A percentile compares a stretch with the other conserved stretches of the same genome.
Conservation (phyloP, 805 yeast genomes). For the Wickerhamomyces queroliae region DNA sequence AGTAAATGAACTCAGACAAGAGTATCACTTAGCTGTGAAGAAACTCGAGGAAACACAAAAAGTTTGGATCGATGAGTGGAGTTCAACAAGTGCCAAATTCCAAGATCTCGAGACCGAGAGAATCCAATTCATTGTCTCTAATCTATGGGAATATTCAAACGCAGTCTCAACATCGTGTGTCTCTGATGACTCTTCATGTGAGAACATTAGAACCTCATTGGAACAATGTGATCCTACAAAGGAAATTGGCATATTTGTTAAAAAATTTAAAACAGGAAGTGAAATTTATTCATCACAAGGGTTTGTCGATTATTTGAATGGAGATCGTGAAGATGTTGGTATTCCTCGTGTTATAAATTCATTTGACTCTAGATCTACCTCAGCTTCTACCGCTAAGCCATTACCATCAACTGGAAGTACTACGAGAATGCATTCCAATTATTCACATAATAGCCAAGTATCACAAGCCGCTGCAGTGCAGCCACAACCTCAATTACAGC, state of each 20-base stretch:
- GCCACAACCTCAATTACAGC: not conserved
- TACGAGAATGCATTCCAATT: not conserved
- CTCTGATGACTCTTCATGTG: constrained; percentile 72
- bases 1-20: constrained; percentile 38
- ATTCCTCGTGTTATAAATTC: constrained; percentile 28
- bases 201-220: constrained; percentile 56
- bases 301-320: constrained; percentile 55
- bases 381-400: constrained; percentile 7
- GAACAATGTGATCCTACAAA: constrained; percentile 61
- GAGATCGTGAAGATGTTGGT: constrained; percentile 28
- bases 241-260: constrained; percentile 52
- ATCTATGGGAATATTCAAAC: constrained; percentile 75
- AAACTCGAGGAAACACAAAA: constrained; percentile 52
- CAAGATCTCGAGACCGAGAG: constrained; percentile 71
- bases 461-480: too few species aligned
- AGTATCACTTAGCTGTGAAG: constrained; percentile 51
- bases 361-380: constrained; percentile 10
- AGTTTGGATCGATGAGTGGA: constrained; percentile 71
- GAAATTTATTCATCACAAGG: constrained; percentile 52
- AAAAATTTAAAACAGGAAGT: constrained; percentile 58
- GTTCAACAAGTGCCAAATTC: constrained; percentile 49
- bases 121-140: constrained; percentile 60
- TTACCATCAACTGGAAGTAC: too few species aligned
- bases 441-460: not conserved
- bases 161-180: constrained; percentile 72